Conservation (phyloP, 2,329 filamentous ascomycete genomes). For the Cladophialophora exuberans region DNA sequence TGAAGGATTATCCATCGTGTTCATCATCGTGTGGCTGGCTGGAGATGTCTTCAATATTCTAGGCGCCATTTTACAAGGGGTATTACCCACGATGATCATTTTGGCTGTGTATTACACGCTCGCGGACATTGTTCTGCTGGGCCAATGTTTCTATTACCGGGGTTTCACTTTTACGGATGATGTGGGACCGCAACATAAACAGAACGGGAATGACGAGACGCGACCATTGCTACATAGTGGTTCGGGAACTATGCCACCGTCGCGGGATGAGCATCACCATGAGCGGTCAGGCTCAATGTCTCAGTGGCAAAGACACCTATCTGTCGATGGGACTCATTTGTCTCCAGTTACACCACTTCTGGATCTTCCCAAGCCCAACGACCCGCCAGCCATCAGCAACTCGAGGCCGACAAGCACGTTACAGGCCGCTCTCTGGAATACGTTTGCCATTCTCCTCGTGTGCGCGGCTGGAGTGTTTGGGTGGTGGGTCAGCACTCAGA, state of each 20-base stretch:
- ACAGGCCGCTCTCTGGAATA: constrained; percentile 69
- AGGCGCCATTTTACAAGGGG: constrained; percentile 86
- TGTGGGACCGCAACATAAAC: constrained; percentile 9
- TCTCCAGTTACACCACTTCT: constrained; percentile 84
- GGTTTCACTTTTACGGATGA: constrained; percentile 63
- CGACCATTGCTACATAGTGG: constrained; percentile 32
- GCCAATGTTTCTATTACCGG: constrained; percentile 94
- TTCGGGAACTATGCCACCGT: constrained; percentile 19
- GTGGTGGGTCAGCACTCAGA: constrained; percentile 70
- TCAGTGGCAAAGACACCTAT: constrained; percentile 50
- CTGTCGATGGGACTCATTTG: constrained; percentile 68
- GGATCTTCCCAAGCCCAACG: constrained; percentile 47
- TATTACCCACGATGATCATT: constrained; percentile 93
- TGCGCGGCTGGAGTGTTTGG: constrained; percentile 80
- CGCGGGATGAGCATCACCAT: constrained; percentile 25
- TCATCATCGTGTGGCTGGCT: constrained; percentile 88
- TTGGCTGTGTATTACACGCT: constrained; percentile 93
- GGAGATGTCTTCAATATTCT: constrained; percentile 98
- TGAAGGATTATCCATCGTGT: constrained; percentile 86
- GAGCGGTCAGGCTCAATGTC: constrained; percentile 15
- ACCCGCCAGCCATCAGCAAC: constrained; percentile 34
- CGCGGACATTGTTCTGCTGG: constrained; percentile 83
- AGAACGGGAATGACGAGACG: constrained; percentile 28
- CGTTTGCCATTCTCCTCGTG: constrained; percentile 75
- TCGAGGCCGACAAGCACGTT: constrained; percentile 45